Conservation (phyloP, 371 early-diverging fungal species). For the Amoeboaphelidium occidentale region DNA sequence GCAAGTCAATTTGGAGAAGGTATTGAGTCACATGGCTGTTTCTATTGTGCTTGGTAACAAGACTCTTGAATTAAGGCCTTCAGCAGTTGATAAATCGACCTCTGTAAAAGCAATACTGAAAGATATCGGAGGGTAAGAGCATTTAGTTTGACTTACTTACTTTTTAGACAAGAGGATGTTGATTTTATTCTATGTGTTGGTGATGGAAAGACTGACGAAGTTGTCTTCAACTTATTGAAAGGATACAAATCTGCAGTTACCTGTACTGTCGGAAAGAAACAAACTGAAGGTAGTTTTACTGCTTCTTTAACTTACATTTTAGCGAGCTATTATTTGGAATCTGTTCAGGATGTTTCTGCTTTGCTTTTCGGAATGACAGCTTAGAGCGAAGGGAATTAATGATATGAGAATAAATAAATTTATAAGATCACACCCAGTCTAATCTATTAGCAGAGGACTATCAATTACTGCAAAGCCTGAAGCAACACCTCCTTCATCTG, state of each 20-base stretch:
- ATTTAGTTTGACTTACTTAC: background rate
- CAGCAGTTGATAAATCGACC: constrained; percentile 64
- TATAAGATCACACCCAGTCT: too few relatives aligned
- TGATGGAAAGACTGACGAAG: constrained; percentile 83
- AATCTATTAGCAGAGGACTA: constrained; percentile 46
- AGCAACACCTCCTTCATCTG: constrained; percentile 88
- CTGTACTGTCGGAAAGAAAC: constrained; percentile 83
- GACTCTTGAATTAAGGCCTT: constrained; percentile 77
- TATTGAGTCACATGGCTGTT: constrained; percentile 72
- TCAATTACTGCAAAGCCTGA: constrained; percentile 95
- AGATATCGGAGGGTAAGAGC: too few relatives aligned
- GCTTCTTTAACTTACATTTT: too few relatives aligned
- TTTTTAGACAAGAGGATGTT: background rate
- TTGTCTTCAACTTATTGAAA: constrained; percentile 46
- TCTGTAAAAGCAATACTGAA: constrained; percentile 64
- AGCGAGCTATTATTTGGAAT: constrained; percentile 60
- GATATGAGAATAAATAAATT: too few relatives aligned
- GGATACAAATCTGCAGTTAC: constrained; percentile 22
- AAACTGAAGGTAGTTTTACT: too few relatives aligned
- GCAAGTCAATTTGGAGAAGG: constrained; percentile 62
- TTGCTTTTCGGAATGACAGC: too few relatives aligned
- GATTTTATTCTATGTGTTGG: constrained; percentile 69
- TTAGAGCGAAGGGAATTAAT: too few relatives aligned
- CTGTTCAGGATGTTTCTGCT: constrained; percentile 30
- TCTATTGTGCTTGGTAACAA: constrained; percentile 76